Base-by-base conservation (phyloP, 2,329 filamentous ascomycete genomes). In the Aureobasidium lini region DNA sequence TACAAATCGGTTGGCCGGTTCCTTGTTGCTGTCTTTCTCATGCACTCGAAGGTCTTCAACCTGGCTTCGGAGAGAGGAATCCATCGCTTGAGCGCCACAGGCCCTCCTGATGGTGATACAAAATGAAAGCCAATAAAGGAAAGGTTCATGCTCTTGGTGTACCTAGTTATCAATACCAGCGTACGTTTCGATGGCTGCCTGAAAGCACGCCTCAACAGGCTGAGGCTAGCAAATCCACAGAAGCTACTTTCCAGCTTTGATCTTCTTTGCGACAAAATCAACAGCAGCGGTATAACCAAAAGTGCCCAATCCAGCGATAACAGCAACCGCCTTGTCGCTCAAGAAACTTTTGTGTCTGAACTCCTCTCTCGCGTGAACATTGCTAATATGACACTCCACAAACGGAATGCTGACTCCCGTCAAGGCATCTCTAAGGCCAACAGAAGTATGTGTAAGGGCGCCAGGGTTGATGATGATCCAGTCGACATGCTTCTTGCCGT, bases 381-480 rank as follows among this genome's bases (percentile, higher is more conserved):
- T 92, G 59, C 79, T 85, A 36, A 91, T 80, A 70, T 92, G 88
- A n/a, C 90, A 72, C 74, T 93, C 89, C 48, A 92, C 77, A 66
- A 91, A 92, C 0, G 88, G 88, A 23, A 90, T 84, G 6, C 77
- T 77, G 0, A 89, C 84, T 4, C 83, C 87, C 0, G 85, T 70
- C 29, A 92, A 73, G 0, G 89, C 88, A 70, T 92, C 89, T n/a
- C 89, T 78, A 60, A 92, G 78, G 0, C 85, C 87, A 1, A 92
- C 85, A 66, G 83, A 88, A 0, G 88, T 90, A 71, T 93, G 89
- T 1, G 88, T 91, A 66, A 85, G 84, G 0, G 81, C 89, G 2
- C 84, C 89, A 0, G 88, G 84, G 73, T 92, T 92, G 75, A 92
- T 90, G 67, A 92, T 75, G 64, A 89, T 82, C 63, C 80, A 86